Conservation (phyloP, 1,284 basidiomycete species). For the Apiotrichum akiyoshidainum region DNA sequence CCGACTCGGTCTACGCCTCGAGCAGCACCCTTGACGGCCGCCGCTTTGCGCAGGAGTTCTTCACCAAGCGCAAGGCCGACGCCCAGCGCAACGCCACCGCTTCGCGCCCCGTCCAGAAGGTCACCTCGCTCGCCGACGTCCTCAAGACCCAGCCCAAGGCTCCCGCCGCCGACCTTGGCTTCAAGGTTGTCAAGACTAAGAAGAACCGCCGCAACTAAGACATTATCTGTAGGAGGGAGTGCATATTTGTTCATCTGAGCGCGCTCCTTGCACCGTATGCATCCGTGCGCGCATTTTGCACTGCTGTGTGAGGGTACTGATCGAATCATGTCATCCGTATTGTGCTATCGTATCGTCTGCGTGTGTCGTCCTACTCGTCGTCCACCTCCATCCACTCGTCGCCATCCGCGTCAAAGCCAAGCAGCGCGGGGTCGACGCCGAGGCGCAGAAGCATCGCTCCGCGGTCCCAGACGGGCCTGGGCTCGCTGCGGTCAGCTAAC, state of each 20-base stretch:
- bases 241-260: neutral
- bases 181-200: constrained; percentile 91
- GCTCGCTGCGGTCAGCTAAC: neutral
- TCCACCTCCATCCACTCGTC: constrained; percentile 39
- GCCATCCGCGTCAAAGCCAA: constrained; percentile 38
- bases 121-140: constrained; percentile 54
- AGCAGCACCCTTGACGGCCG: constrained; percentile 92
- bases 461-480: constrained; percentile 31
- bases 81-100: constrained; percentile 41
- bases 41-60: constrained; percentile 87
- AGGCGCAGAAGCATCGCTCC: constrained; percentile 37
- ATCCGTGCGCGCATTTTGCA: constrained; percentile 7
- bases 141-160: constrained; percentile 83
- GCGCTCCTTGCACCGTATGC: constrained; percentile 2
- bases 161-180: constrained; percentile 70
- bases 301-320: neutral
- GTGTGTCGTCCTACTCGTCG: neutral
- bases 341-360: too few relatives aligned
- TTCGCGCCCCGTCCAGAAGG: constrained; percentile 12
- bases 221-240: neutral
- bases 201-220: constrained; percentile 57
- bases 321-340: too few relatives aligned
- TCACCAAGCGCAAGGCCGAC: constrained; percentile 78
- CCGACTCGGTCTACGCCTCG: constrained; percentile 87
- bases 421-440: constrained; percentile 42